Evolutionary conservation across 176 grass and related monocot genomes (phyloP).

Genomic region (Lolium rigidum): DNA sequence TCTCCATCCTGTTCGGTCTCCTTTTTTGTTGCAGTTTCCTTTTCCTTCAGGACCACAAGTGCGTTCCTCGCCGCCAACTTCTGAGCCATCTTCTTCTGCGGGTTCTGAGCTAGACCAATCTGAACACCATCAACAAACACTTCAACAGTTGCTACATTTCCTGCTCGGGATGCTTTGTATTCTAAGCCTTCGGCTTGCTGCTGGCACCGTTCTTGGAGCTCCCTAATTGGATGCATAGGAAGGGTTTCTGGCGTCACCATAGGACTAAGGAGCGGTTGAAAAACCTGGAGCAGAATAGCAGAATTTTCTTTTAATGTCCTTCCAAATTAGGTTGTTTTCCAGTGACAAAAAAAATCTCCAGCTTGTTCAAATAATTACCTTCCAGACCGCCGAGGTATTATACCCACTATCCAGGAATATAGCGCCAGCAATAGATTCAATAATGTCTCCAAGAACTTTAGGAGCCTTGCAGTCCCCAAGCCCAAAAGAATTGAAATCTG

Average conservation of each 20-base stretch:
- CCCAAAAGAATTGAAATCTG: conserved; percentile 96
- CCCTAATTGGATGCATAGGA: conserved; percentile 96
- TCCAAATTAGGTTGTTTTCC: conserved; percentile 9
- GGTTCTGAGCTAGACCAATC: conserved; percentile 92
- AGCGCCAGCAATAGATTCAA: conserved; percentile 93
- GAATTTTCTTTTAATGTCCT: neutral
- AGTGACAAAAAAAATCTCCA: neutral
- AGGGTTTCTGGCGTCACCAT: conserved; percentile 96
- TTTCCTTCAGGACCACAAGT: conserved; percentile 79
- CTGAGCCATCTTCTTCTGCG: conserved; percentile 99
- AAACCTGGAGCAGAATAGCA: conserved; percentile 58
- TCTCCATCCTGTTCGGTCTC: conserved; percentile 68
- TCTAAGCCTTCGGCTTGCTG: conserved; percentile 95
- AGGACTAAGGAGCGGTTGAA: conserved; percentile 78
- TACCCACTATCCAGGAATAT: conserved; percentile 86
- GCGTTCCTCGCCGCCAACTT: conserved; percentile 97
- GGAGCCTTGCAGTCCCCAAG: conserved; percentile 98
- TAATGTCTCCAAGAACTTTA: conserved; percentile 95
- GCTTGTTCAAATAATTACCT: conserved; percentile 52
- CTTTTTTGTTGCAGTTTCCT: conserved; percentile 75
- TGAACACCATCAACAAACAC: conserved; percentile 92
- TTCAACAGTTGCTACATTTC: conserved; percentile 87
- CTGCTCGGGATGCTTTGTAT: conserved; percentile 82
- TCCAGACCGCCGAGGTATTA: conserved; percentile 80
- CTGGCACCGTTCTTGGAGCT: conserved; percentile 99